Evolutionary conservation across 179 eudicot species (phyloP), one percentile per base, ranked within the genome.

Genomic region (Gypsophila paniculata): DNA sequence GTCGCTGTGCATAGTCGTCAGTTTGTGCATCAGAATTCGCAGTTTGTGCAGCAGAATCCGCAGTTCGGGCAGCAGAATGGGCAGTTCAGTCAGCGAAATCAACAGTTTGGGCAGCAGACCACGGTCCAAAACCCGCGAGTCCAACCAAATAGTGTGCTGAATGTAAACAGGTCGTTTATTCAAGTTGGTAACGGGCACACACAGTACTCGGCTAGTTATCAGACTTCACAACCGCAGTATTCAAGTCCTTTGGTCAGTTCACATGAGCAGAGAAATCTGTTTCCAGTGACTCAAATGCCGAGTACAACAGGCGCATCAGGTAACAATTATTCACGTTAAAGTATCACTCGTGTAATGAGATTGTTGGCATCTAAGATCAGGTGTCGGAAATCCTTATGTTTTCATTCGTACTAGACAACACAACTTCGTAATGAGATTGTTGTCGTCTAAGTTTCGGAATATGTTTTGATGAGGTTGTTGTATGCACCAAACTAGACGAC

Each of bases 271-370:
- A 38, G 12, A 39, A 18, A 18, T 64, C 68, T 38, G 53, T 39
- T 18, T 65, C 69, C 9, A 32, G 34, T 26, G 64, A 23, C 44
- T 19, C 52, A 75, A 61, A 46, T 10, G 7, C 8, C 19, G 26
- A 42, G 39, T 29, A 52, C 38, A 64, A n/a, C 48, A n/a, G 42
- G 39, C 46, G 58, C 51, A 17, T 7, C 52, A 76, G 79, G 67
- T 76, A 70, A 36, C n/a, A 69, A 53, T 29, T 29, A 46, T 13
- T 10, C 15, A 42, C 0, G 8, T 42, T 42, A 42, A 3, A 9
- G 46, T 9, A 42, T 42, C 46, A 46, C 52, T 46, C 14, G 15
- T 46, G 52, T 61, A 14, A 61, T 29, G 26, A 57, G 61, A 57
- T 8, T 19, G 61, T 57, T 10, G 2, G 6, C 7, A 19, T 57